Evolutionary conservation across 257 asterid genomes (phyloP).

Genomic region (Ilex aquifolium): DNA sequence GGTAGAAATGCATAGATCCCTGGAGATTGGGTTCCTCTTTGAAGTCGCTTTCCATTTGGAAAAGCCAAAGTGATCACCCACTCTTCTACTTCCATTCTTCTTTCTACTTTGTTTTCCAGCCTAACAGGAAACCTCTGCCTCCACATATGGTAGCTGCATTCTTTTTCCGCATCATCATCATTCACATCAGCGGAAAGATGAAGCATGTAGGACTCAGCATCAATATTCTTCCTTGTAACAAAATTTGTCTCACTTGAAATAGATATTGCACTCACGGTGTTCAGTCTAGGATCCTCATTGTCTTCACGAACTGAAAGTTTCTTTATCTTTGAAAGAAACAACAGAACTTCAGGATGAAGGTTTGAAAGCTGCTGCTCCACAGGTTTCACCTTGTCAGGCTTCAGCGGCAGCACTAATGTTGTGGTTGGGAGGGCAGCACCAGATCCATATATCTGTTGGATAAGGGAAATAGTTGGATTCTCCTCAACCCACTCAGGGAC

Average conservation of each 20-base stretch:
- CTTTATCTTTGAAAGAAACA: constrained; percentile 31
- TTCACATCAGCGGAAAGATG: constrained; percentile 26
- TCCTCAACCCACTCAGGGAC: constrained; percentile 35
- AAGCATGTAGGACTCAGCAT: constrained; percentile 31
- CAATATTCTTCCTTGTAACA: constrained; percentile 23
- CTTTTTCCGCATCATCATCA: constrained; percentile 10
- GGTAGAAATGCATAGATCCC: constrained; percentile 39
- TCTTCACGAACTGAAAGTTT: constrained; percentile 28
- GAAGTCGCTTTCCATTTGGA: constrained; percentile 28
- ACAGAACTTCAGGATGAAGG: constrained; percentile 31
- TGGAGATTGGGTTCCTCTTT: constrained; percentile 25
- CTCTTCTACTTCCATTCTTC: constrained; percentile 31
- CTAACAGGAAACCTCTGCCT: constrained; percentile 31
- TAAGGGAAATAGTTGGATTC: constrained; percentile 14
- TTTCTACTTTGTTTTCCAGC: constrained; percentile 21
- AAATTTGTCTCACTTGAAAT: constrained; percentile 28
- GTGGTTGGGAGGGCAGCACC: constrained; percentile 17
- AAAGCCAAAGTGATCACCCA: constrained; percentile 35
- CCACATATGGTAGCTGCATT: constrained; percentile 33
- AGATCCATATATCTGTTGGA: constrained; percentile 20
- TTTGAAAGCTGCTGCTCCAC: constrained; percentile 30
- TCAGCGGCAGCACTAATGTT: constrained; percentile 29
- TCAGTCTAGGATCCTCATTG: constrained; percentile 22
- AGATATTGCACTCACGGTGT: constrained; percentile 21
- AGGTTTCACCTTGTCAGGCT: constrained; percentile 32